Base-by-base conservation (phyloP, 768 basidiomycete species). In the Suillus lakei region DNA sequence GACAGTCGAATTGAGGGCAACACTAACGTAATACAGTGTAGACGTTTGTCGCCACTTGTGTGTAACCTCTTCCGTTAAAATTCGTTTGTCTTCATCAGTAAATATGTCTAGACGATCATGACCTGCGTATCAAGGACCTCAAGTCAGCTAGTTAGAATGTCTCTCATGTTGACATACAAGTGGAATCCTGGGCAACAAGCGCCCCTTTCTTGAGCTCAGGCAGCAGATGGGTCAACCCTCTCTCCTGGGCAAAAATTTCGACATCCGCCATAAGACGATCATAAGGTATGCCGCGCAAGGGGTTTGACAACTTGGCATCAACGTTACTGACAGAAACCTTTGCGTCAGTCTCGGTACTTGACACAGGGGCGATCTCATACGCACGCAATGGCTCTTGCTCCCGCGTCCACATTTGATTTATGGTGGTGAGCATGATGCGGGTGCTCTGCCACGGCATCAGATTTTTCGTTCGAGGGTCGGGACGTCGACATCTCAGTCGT, bases 151-250 rank as follows among this genome's bases (percentile, higher is more conserved):
- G 77, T 67, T 70, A 79, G 62, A 83, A 81, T 4, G 70, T 74
- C 43, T 82, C 79, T 77, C 15, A 82, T 71, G 48, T 79, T 79
- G 1, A 51, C 72, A 66, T 82, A 88, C 64, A 78, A 66, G 70
- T 71, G 0, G 91, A 88, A 64, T 86, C 85, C 71, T 93, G 92
- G 2, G 92, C 91, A 26, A 93, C 71, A 54, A 93, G 78, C 0
- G 93, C 93, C n/a, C 87, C 92, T 77, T 91, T 92, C 71, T 83
- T 79, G 68, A 94, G 83, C 15, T 84, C 67, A 3, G 77, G 55
- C 2, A 79, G 69, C 23, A 84, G 79, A 54, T 86, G 83, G 9
- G 80, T 79, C 64, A 76, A 59, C 4, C 76, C 76, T 7, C 73
- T 70, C 61, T 76, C 82, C 62, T 77, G 78, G 0, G 87, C 85